Evolutionary conservation across 352 stramenopile genomes (phyloP), one percentile per base, ranked within the genome.

Genomic region (Globisporangium rhizosaccharum): DNA sequence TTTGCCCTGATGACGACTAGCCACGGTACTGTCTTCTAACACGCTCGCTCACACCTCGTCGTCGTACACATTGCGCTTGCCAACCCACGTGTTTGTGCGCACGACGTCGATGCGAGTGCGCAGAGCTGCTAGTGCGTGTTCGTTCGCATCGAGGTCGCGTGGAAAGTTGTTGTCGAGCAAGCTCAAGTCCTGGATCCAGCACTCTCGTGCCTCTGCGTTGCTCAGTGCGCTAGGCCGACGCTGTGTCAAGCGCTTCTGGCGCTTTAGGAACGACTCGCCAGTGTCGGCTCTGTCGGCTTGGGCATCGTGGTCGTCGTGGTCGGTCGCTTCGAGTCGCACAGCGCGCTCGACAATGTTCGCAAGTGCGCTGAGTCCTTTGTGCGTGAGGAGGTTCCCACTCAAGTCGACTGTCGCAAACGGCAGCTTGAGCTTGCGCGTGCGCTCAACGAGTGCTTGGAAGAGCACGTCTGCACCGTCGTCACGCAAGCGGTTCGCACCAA

Each of bases 81-180:
- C 71, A 42, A 71, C 67, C 79, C 80, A 90, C 39, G 81, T 71
- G 53, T 90, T 90, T 30, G 74, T 90, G 30, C 60, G 75, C 45
- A 92, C 56, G 44, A 73, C 64, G 20, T 63, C 58, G n/a, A 89
- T 75, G 14, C 61, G 63, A 9, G 41, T 47, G 41, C 63, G 64
- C 12, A 92, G 63, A 0, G 51, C 50, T 7, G 64, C 46, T 3
- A 89, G 56, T 37, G 71, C 56, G 1, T 46, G 54, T 1, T 58
- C 66, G 45, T 62, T 74, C 26, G 26, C 23, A 11, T 71, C 57
- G 17, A 57, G 54, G 12, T 68, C 63, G 3, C 53, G 74, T 36
- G 51, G 51, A n/a, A 92, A 75, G 56, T 90, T 73, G 45, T 92
- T 92, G 65, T 92, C 86, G 11, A 90, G 65, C 54, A 90, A 52